phyloP scores from a whole-genome alignment of 2,329 filamentous ascomycete species.

The Ophiostoma novo-ulmi region DNA sequence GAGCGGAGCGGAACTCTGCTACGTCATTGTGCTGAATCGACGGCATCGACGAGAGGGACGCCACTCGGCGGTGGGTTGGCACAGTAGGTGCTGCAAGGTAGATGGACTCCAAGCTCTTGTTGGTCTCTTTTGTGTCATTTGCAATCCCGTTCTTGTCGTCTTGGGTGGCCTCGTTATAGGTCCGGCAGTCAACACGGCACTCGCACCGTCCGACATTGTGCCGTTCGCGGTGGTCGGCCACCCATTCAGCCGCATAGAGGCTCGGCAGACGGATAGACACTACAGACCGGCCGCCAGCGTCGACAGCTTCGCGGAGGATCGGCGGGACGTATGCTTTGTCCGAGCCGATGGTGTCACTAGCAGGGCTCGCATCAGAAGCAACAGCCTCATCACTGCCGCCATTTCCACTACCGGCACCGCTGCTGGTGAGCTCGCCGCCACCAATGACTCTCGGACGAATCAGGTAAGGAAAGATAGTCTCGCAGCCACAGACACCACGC shows the following conservation, averaged over 20 bases:
- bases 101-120: neutral
- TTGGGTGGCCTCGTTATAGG: conserved; percentile 29
- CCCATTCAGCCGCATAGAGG: conserved; percentile 41
- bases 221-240: conserved; percentile 36
- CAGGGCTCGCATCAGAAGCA: neutral
- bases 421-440: neutral
- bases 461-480: conserved; percentile 37
- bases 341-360: neutral
- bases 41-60: neutral
- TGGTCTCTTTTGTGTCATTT: neutral
- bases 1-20: neutral
- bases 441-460: conserved; percentile 34
- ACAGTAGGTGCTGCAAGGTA: neutral
- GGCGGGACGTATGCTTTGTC: conserved; percentile 11
- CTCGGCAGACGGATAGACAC: conserved; percentile 34
- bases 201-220: conserved; percentile 36
- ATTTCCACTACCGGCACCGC: neutral
- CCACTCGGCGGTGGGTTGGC: neutral
- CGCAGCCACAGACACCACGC: conserved; percentile 40
- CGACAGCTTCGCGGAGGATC: conserved; percentile 18
- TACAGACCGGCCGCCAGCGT: neutral
- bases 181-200: conserved; percentile 35
- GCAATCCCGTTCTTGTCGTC: neutral
- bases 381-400: neutral
- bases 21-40: neutral